These are phyloP conservation scores for Camellia sinensis DNA, from an alignment of 148 eudicot genomes.

Conservation along the genomic window DNA sequence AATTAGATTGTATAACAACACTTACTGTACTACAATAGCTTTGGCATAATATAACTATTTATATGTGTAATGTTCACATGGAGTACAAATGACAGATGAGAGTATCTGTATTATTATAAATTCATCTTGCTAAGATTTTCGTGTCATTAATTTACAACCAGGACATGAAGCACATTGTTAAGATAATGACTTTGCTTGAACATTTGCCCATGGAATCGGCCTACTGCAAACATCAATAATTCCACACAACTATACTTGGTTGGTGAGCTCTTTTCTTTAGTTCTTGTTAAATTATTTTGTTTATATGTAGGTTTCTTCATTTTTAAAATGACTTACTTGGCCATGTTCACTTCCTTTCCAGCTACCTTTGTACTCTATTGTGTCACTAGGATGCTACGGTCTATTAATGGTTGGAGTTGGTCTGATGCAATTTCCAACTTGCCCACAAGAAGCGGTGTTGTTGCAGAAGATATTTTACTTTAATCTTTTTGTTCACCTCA, in stretches of 20 bases:
- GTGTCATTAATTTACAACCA: neutral
- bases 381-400: slow-evolving; percentile 86
- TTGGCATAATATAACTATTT: neutral
- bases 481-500: neutral
- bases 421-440: slow-evolving; percentile 84
- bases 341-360: slow-evolving; percentile 24
- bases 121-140: neutral
- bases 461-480: slow-evolving; percentile 58
- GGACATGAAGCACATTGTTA: slow-evolving; percentile 83
- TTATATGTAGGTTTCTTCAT: neutral
- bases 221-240: slow-evolving; percentile 56
- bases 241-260: slow-evolving; percentile 70
- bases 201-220: slow-evolving; percentile 65
- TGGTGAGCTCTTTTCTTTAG: slow-evolving; percentile 51
- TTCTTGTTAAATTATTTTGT: neutral
- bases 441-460: slow-evolving; percentile 78
- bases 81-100: neutral
- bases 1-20: neutral
- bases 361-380: slow-evolving; percentile 77
- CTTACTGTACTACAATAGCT: neutral
- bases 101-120: neutral
- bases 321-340: neutral
- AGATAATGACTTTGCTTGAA: slow-evolving; percentile 61
- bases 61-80: neutral
- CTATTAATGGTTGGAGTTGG: slow-evolving; percentile 81